Conservation (phyloP, 2,329 filamentous ascomycete genomes). For the Lasiodiplodia theobromae region DNA sequence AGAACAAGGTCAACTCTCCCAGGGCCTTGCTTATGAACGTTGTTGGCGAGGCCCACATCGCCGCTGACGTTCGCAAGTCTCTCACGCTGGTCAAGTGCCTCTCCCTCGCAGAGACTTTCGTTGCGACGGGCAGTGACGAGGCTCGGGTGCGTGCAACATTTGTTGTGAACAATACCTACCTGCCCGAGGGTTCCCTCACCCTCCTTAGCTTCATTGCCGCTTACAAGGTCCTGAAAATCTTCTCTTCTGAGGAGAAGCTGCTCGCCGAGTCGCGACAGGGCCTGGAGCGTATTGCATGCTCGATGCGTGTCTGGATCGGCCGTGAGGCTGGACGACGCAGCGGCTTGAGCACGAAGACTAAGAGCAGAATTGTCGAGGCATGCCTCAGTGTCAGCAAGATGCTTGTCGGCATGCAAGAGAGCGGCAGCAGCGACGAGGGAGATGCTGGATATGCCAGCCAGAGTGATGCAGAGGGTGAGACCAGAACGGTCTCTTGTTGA, state of each 20-base stretch:
- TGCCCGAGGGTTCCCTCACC: conserved; percentile 46
- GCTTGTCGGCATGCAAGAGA: conserved; percentile 48
- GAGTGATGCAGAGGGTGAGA: conserved; percentile 28
- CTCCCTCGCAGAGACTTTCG: conserved; percentile 54
- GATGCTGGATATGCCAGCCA: conserved; percentile 42
- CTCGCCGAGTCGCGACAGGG: conserved; percentile 46
- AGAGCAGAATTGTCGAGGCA: conserved; percentile 48
- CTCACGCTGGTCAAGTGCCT: conserved; percentile 67
- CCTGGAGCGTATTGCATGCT: conserved; percentile 53
- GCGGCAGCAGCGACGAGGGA: conserved; percentile 33
- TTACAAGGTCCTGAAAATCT: conserved; percentile 50
- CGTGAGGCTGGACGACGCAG: conserved; percentile 50
- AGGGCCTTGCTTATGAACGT: conserved; percentile 49
- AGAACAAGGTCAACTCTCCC: conserved; percentile 19
- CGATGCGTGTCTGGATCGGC: conserved; percentile 56
- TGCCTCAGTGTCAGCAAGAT: conserved; percentile 53
- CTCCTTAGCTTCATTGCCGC: conserved; percentile 56
- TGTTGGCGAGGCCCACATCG: conserved; percentile 62
- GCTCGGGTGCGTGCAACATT: conserved; percentile 49
- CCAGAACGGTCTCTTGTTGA: conserved; percentile 12
- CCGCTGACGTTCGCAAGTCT: conserved; percentile 64
- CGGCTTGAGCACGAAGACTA: conserved; percentile 48
- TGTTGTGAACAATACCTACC: conserved; percentile 49
- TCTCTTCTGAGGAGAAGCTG: conserved; percentile 44
- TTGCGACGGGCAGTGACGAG: conserved; percentile 31